Base-by-base conservation (phyloP, 2,329 filamentous ascomycete genomes). In the Alternaria sp. region DNA sequence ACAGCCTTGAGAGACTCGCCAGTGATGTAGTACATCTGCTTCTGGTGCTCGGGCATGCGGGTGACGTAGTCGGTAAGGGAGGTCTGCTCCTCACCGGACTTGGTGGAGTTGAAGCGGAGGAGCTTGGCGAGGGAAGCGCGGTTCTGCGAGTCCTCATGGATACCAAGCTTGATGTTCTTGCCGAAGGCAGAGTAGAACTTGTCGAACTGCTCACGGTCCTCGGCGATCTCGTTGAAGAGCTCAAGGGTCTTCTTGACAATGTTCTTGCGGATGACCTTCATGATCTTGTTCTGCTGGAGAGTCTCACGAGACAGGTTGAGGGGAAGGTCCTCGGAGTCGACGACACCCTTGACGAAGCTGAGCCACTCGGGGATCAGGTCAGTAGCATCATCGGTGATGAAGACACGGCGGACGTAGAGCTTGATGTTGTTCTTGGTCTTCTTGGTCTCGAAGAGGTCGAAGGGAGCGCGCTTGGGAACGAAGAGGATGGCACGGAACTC, bases 381-480 rank as follows among this genome's bases (percentile, higher is more conserved):
- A 75, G 95, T 98, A 75, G 95, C 95, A 82, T 99, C 95, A 74
- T 99, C 95, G 64, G 95, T 99, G 88, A 99, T 99, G 91, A 99
- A 99, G 83, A 99, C 95, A 82, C 95, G 95, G 82, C 95, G 94
- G 79, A 99, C 95, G 86, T 99, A 99, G 76, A 99, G 91, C 91
- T 99, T 99, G 89, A 99, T 98, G 91, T 99, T 99, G 92, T 98
- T 99, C 93, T 99, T 99, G 81, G 94, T 97, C 91, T 97, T 97
- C 93, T 99, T 99, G 81, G 94, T 97, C 91, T 99, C 95, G 82
- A 99, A 99, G 66, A 99, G 92, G 80, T 99, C 95, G 83, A 99
- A 99, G 76, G 95, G 95, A 83, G 95, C 95, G 78, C 95, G 94
- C 92, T 99, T 98, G 81, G 95, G 95, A 57, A 99, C 94, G 87